phyloP scores from a whole-genome alignment of 257 asterid genomes.

The Parsonsia alboflavescens region DNA sequence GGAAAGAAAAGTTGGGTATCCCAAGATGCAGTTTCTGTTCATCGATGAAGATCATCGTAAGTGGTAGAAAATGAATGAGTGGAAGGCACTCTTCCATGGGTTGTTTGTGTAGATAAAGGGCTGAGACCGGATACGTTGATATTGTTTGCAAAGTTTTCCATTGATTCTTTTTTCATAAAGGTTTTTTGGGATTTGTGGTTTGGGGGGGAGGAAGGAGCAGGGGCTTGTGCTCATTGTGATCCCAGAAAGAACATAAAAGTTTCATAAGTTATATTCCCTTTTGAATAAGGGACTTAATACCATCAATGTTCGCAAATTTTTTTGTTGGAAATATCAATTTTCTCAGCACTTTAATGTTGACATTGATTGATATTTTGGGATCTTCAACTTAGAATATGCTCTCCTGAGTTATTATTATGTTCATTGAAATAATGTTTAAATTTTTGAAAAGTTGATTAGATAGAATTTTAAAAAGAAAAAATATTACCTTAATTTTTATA shows the following conservation, averaged over 20 bases:
- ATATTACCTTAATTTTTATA: too few relatives aligned
- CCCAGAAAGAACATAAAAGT: slow-evolving; percentile 28
- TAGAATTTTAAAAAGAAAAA: too few relatives aligned
- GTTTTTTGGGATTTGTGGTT: slow-evolving; percentile 40
- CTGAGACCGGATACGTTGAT: slow-evolving; percentile 30
- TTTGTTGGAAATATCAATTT: slow-evolving; percentile 7
- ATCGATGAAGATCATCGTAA: slow-evolving; percentile 15
- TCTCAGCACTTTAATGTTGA: neutral
- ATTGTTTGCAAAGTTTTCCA: slow-evolving; percentile 36
- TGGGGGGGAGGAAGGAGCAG: slow-evolving; percentile 17
- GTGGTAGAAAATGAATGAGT: slow-evolving; percentile 18
- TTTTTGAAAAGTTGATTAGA: too few relatives aligned
- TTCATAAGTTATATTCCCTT: slow-evolving; percentile 41
- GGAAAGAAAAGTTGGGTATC: slow-evolving; percentile 11
- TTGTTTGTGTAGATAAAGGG: slow-evolving; percentile 54
- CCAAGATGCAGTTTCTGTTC: slow-evolving; percentile 22
- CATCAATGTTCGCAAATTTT: slow-evolving; percentile 20
- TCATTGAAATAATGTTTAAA: too few relatives aligned
- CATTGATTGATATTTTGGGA: neutral
- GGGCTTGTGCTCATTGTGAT: slow-evolving; percentile 26
- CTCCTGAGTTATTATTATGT: too few relatives aligned
- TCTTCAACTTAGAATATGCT: too few relatives aligned
- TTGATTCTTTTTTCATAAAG: slow-evolving; percentile 72
- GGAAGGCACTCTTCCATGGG: slow-evolving; percentile 35
- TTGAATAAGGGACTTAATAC: slow-evolving; percentile 36